These are phyloP conservation scores for Ogataea kodamae DNA, from an alignment of 805 yeast genomes.

Conservation along the genomic window DNA sequence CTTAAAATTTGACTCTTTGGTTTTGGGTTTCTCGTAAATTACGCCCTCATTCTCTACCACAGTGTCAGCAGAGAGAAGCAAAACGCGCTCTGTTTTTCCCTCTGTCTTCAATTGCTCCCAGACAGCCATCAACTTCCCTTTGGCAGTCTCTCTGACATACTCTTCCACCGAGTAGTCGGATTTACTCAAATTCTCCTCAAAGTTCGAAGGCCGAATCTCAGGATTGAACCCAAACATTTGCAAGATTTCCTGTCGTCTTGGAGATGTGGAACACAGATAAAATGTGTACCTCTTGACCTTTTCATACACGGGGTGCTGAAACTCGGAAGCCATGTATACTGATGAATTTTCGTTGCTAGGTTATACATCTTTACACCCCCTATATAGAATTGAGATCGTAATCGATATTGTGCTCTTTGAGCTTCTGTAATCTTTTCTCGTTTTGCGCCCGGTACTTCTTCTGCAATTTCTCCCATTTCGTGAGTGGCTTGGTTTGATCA, in stretches of 20 bases:
- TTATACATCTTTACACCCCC: constrained; percentile 9
- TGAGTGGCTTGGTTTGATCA: constrained; percentile 55
- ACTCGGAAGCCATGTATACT: constrained; percentile 12
- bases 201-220: constrained; percentile 57
- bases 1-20: constrained; percentile 45
- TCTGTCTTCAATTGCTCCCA: constrained; percentile 36
- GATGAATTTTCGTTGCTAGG: background rate
- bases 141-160: constrained; percentile 72
- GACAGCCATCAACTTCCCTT: constrained; percentile 63
- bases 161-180: constrained; percentile 41
- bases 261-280: constrained; percentile 80
- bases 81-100: constrained; percentile 13
- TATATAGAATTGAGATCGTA: constrained; percentile 34
- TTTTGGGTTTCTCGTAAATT: constrained; percentile 80
- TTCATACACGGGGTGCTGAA: constrained; percentile 33
- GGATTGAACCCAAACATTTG: constrained; percentile 50
- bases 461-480: constrained; percentile 53
- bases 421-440: constrained; percentile 43
- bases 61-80: constrained; percentile 75
- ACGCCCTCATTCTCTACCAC: constrained; percentile 54
- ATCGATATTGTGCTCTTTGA: constrained; percentile 58
- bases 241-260: constrained; percentile 73
- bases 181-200: constrained; percentile 75
- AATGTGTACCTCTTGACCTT: constrained; percentile 32
- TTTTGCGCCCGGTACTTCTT: constrained; percentile 41